Conservation (phyloP, 2,329 filamentous ascomycete species). For the Beauveria pseudobassiana region DNA sequence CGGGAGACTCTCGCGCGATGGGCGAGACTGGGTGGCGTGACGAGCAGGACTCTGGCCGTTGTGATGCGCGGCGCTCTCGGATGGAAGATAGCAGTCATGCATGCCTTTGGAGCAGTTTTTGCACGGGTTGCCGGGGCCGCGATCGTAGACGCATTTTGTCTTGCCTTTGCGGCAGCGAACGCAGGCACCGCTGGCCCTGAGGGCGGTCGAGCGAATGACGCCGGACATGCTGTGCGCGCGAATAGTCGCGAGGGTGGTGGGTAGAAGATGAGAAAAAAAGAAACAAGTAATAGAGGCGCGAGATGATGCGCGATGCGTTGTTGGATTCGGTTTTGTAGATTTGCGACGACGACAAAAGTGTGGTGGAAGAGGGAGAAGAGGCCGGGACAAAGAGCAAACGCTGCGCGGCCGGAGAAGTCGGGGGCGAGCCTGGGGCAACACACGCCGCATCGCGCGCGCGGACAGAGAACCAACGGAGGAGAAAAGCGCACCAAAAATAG, state of each 20-base stretch:
- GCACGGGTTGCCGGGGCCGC: constrained; percentile 54
- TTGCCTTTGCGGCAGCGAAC: constrained; percentile 58
- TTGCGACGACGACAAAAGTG: not conserved
- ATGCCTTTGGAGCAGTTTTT: constrained; percentile 57
- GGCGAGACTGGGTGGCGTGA: constrained; percentile 38
- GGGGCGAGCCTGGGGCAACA: not conserved
- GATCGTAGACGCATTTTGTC: constrained; percentile 57
- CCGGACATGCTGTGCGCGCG: constrained; percentile 31
- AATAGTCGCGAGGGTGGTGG: not conserved
- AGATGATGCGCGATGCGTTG: not conserved
- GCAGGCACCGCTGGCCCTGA: constrained; percentile 53
- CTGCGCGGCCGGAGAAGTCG: constrained; percentile 6
- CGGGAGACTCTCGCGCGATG: constrained; percentile 47
- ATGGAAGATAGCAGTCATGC: constrained; percentile 56
- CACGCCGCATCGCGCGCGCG: not conserved
- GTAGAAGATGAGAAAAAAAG: not conserved
- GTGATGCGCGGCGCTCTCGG: constrained; percentile 52
- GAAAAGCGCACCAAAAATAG: not conserved
- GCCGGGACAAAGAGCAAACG: constrained; percentile 3
- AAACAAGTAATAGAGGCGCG: not conserved
- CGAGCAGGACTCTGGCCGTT: constrained; percentile 52
- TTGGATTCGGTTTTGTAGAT: not conserved
- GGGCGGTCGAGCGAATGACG: constrained; percentile 49
- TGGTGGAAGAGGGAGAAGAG: not conserved
- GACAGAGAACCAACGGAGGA: constrained; percentile 1